These are phyloP conservation scores for Mortierella sp. DNA, from an alignment of 371 early-diverging fungal species.

Conservation along the genomic window DNA sequence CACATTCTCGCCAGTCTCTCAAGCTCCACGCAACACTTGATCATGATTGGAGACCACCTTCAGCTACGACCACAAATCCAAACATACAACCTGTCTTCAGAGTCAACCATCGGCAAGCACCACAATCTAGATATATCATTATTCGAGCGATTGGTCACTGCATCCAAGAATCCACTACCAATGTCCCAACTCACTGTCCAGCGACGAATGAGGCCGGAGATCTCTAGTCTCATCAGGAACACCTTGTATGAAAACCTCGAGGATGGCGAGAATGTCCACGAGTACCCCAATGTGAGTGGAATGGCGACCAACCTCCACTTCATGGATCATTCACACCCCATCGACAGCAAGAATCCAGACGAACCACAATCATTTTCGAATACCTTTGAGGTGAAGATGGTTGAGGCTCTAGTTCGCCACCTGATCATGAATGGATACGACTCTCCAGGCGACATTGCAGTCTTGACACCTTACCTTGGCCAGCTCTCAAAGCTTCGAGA, in stretches of 20 bases:
- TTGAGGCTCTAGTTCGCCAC: conserved; percentile 56
- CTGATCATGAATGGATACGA: conserved; percentile 67
- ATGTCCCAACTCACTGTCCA: conserved; percentile 69
- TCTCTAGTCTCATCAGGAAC: conserved; percentile 63
- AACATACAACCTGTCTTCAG: conserved; percentile 51
- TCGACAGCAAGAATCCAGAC: conserved; percentile 49
- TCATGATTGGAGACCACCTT: conserved; percentile 79
- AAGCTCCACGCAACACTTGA: conserved; percentile 68
- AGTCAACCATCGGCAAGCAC: conserved; percentile 41
- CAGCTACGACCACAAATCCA: conserved; percentile 69
- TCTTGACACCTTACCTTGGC: conserved; percentile 65
- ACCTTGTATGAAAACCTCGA: conserved; percentile 43
- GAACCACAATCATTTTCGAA: conserved; percentile 56
- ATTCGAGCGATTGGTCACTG: conserved; percentile 74
- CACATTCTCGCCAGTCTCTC: conserved; percentile 71
- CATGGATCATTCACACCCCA: conserved; percentile 53
- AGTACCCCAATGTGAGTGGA: conserved; percentile 57
- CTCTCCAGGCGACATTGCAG: conserved; percentile 61
- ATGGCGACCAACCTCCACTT: conserved; percentile 58
- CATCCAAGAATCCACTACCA: conserved; percentile 54
- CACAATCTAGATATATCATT: conserved; percentile 71
- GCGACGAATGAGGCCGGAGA: conserved; percentile 79
- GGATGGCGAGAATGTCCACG: conserved; percentile 41
- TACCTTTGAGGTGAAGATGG: conserved; percentile 58
- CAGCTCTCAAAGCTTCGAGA: conserved; percentile 61